A percentile compares a stretch with the other conserved stretches of the same genome.
Evolutionary conservation across 345 rosid species (phyloP).

Genomic region (Reutealis trisperma): DNA sequence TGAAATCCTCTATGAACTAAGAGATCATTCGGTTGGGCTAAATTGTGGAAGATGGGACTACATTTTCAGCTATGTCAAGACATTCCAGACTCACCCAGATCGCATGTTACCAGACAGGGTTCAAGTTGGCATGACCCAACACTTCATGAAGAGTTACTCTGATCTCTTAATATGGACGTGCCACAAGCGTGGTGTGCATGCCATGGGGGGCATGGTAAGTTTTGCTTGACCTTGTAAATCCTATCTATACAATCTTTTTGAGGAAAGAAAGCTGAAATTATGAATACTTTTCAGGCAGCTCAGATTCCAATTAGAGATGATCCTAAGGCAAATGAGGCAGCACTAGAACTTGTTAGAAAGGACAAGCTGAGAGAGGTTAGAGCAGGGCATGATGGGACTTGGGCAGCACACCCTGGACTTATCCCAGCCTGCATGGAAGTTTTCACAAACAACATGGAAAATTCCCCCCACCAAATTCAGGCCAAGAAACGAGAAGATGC

Average conservation of each 20-base stretch:
- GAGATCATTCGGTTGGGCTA: conserved; percentile 82
- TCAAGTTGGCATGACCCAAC: conserved; percentile 85
- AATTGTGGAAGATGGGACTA: conserved; percentile 98
- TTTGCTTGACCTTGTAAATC: neutral
- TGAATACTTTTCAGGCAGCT: conserved; percentile 66
- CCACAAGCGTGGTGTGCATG: conserved; percentile 83
- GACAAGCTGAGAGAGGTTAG: conserved; percentile 85
- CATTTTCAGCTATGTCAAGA: conserved; percentile 92
- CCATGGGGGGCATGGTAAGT: conserved; percentile 96
- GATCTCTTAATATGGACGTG: conserved; percentile 88
- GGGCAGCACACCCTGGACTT: conserved; percentile 98
- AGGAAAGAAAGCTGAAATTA: neutral
- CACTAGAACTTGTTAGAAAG: conserved; percentile 78
- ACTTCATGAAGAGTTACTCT: conserved; percentile 92
- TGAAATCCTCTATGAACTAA: conserved; percentile 81
- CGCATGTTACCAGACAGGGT: conserved; percentile 80
- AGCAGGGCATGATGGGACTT: conserved; percentile 96
- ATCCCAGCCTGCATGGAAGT: conserved; percentile 71
- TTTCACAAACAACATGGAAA: conserved; percentile 72
- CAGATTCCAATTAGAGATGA: conserved; percentile 91
- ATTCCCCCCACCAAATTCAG: conserved; percentile 61
- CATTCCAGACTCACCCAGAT: conserved; percentile 83
- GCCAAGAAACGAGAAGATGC: conserved; percentile 69
- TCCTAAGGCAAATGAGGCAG: conserved; percentile 72
- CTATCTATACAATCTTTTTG: neutral